Conservation (phyloP, 2,329 filamentous ascomycete species). For the Penicillium vulpinum region DNA sequence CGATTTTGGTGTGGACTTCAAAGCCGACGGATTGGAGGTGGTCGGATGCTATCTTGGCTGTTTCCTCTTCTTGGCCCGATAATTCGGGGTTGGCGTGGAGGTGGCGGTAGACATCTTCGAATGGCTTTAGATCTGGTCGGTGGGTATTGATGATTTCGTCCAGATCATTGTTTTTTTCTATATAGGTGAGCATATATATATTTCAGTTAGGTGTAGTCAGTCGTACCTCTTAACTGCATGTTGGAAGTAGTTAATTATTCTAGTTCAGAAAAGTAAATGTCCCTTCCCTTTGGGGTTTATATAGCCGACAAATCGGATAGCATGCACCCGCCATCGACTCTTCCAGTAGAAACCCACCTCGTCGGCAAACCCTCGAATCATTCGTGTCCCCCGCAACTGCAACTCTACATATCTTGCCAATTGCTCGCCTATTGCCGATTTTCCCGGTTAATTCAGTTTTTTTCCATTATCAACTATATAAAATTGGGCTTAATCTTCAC, state of each 20-base stretch:
- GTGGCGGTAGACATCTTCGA: constrained; percentile 57
- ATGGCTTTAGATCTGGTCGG: constrained; percentile 46
- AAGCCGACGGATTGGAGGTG: constrained; percentile 44
- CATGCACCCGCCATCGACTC: too few relatives aligned
- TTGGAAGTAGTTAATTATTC: neutral
- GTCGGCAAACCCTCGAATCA: constrained; percentile 8
- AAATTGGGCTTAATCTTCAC: too few relatives aligned
- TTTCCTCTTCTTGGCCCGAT: constrained; percentile 56
- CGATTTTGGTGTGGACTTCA: constrained; percentile 54
- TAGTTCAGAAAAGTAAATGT: neutral
- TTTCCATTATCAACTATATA: neutral
- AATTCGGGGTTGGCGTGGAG: constrained; percentile 59
- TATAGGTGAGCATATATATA: neutral
- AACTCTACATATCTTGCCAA: neutral
- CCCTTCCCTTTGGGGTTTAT: neutral
- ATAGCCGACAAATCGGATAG: neutral
- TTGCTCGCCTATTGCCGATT: neutral
- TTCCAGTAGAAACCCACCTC: neutral
- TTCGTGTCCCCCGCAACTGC: neutral
- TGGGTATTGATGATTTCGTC: constrained; percentile 32
- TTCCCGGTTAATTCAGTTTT: neutral
- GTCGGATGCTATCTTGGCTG: constrained; percentile 48
- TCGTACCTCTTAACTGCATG: constrained; percentile 7
- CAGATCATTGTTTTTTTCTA: neutral
- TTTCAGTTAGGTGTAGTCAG: neutral